Evolutionary conservation across 169 alveolate genomes (phyloP).

Genomic region (Cryptosporidium sp.): DNA sequence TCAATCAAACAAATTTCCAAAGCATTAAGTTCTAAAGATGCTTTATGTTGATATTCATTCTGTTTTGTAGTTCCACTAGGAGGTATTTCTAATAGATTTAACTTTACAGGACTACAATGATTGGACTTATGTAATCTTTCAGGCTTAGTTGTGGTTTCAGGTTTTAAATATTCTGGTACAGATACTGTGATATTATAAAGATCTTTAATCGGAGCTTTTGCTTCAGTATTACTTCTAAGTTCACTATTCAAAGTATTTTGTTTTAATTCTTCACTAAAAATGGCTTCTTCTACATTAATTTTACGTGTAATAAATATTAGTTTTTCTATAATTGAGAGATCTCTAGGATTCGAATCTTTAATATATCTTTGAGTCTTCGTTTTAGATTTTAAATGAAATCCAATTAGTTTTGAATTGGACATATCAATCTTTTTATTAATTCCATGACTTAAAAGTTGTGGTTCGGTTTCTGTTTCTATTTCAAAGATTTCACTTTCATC

Average conservation of each 20-base stretch:
- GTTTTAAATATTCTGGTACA: not conserved
- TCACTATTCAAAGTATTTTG: not conserved
- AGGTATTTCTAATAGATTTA: constrained; percentile 7
- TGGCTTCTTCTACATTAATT: not conserved
- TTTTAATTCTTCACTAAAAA: not conserved
- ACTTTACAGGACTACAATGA: constrained; percentile 3
- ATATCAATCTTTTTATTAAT: not conserved
- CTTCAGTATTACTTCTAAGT: not conserved
- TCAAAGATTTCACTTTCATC: constrained; percentile 3
- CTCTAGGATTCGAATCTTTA: constrained; percentile 3
- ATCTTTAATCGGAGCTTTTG: not conserved
- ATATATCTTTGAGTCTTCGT: not conserved
- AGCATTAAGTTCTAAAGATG: constrained; percentile 80
- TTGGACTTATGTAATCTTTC: not conserved
- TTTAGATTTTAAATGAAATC: not conserved
- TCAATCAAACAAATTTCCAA: constrained; percentile 81
- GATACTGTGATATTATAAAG: not conserved
- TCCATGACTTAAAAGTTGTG: not conserved
- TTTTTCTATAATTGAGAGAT: constrained; percentile 44
- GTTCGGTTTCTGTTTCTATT: not conserved
- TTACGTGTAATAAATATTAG: constrained; percentile 13
- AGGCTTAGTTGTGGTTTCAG: not conserved
- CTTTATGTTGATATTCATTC: constrained; percentile 1
- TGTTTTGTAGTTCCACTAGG: not conserved
- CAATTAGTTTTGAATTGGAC: not conserved